phyloP scores from a whole-genome alignment of 2,329 filamentous ascomycete species.

The Hypoxylon sp. region DNA sequence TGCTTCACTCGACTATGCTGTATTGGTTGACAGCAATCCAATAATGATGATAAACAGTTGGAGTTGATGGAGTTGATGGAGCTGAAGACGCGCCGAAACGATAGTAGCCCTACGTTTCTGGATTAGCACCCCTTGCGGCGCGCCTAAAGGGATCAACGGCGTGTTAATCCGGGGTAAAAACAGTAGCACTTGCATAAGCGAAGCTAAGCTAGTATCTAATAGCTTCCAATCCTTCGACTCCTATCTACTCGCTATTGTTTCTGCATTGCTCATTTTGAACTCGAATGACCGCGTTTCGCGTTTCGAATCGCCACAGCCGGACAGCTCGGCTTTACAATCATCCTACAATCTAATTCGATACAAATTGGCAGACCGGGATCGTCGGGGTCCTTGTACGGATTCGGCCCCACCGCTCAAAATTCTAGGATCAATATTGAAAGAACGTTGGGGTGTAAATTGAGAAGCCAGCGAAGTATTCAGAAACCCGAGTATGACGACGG shows the following conservation, averaged over 20 bases:
- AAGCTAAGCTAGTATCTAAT: conserved; percentile 14
- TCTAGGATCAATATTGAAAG: background rate
- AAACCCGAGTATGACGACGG: background rate
- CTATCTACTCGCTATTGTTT: background rate
- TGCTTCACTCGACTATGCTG: conserved; percentile 5
- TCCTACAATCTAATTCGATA: background rate
- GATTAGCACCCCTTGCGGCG: conserved; percentile 18
- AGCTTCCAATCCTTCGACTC: conserved; percentile 15
- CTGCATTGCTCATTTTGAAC: background rate
- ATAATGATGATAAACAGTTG: conserved; percentile 9
- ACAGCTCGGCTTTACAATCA: background rate
- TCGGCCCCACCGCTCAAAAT: background rate
- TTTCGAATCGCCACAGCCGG: background rate
- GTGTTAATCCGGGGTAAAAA: conserved; percentile 37
- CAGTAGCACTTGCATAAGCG: conserved; percentile 40
- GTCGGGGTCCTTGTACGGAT: conserved; percentile 3
- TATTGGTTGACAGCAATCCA: conserved; percentile 10
- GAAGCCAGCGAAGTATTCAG: background rate
- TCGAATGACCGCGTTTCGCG: background rate
- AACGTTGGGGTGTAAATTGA: background rate
- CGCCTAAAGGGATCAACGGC: conserved; percentile 17
- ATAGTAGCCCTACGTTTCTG: conserved; percentile 11
- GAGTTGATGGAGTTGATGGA: conserved; percentile 10
- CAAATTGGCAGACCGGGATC: conserved; percentile 3
- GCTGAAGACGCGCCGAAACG: conserved; percentile 10